A percentile compares a stretch with the other conserved stretches of the same genome.
Evolutionary conservation across 208 protist genomes (phyloP).

Genomic region (Endotrypanum monterogeii): DNA sequence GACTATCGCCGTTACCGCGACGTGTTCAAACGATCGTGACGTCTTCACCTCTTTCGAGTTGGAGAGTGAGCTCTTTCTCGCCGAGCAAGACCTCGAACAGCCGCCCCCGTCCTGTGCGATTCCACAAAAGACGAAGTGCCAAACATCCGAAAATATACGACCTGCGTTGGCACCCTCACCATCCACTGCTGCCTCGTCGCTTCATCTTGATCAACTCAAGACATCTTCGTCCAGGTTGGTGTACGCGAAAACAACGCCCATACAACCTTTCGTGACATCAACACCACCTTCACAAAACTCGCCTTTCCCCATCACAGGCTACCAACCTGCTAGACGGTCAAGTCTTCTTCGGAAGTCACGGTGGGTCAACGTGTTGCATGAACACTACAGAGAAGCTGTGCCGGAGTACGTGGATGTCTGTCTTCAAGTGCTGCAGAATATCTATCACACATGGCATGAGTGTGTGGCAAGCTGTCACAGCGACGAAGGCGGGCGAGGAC

Average conservation of each 20-base stretch:
- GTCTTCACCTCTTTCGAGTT: constrained; percentile 28
- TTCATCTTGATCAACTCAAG: background rate
- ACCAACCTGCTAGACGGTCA: background rate
- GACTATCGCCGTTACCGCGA: background rate
- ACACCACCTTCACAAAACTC: background rate
- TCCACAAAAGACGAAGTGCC: too few relatives aligned
- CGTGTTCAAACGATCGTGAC: background rate
- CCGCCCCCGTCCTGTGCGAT: background rate
- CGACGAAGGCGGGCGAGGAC: background rate
- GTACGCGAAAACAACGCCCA: background rate
- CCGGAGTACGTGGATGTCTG: constrained; percentile 9
- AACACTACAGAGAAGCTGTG: background rate
- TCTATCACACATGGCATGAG: background rate
- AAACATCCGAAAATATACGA: too few relatives aligned
- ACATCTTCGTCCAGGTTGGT: background rate
- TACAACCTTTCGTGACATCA: background rate
- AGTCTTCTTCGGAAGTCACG: constrained; percentile 5
- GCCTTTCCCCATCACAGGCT: background rate
- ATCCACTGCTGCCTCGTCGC: background rate
- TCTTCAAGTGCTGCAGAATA: background rate
- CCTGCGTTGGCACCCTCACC: background rate
- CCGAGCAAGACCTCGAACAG: constrained; percentile 17
- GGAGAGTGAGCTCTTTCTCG: constrained; percentile 25
- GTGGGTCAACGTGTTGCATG: constrained; percentile 6
- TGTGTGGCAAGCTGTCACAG: background rate